Percentiles rank a stretch among this genome's conserved stretches.
phyloP scores from a whole-genome alignment of 192 early-diverging fungal genomes.

The Chytriomyces sp. region DNA sequence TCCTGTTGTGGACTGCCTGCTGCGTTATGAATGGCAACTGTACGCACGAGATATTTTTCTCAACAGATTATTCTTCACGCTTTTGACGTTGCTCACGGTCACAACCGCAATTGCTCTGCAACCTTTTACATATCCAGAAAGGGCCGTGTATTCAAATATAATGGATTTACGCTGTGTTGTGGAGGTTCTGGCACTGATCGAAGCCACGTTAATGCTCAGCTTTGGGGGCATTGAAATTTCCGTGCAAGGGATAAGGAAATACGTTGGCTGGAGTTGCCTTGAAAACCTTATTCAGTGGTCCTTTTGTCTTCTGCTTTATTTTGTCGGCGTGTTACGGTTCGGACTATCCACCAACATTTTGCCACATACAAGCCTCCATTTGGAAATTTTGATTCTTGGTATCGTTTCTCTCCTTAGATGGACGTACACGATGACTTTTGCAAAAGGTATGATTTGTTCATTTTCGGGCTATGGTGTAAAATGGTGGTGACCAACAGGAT shows the following conservation, averaged over 20 bases:
- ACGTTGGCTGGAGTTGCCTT: neutral
- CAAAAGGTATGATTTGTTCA: too few species aligned
- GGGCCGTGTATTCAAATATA: neutral
- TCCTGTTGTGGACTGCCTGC: conserved; percentile 18
- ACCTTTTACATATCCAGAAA: neutral
- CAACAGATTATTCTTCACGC: neutral
- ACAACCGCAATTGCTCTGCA: conserved; percentile 16
- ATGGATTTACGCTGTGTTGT: neutral
- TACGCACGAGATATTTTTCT: conserved; percentile 31
- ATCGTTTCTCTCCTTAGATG: conserved; percentile 21
- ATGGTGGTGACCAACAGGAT: conserved; percentile 19
- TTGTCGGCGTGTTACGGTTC: conserved; percentile 17
- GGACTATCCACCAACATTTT: too few species aligned
- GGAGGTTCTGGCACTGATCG: neutral
- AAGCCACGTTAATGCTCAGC: neutral
- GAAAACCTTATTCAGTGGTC: conserved; percentile 32
- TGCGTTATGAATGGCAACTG: conserved; percentile 32
- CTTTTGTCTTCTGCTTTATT: neutral
- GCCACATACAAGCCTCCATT: neutral
- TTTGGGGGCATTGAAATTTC: neutral
- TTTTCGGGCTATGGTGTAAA: too few species aligned
- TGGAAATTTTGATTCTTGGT: conserved; percentile 22
- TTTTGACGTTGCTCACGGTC: neutral
- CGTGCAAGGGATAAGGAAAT: neutral
- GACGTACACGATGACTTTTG: conserved; percentile 12